phyloP scores from a whole-genome alignment of 805 yeast genomes.

The Candida koratica region DNA sequence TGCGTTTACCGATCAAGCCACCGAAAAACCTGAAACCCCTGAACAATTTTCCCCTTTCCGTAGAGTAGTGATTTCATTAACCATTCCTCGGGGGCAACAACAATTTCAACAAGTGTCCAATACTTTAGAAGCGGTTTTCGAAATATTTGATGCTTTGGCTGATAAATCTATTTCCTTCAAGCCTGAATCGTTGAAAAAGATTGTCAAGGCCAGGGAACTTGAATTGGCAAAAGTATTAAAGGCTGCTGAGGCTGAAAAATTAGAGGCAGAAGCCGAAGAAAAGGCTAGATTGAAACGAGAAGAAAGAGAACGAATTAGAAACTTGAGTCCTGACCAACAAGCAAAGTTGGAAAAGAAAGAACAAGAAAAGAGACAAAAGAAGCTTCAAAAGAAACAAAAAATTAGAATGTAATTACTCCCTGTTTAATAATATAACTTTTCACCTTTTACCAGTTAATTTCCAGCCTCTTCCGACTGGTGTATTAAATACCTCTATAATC shows the following conservation, averaged over 20 bases:
- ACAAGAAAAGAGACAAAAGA: slow-evolving; percentile 76
- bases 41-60: slow-evolving; percentile 53
- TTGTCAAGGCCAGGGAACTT: slow-evolving; percentile 69
- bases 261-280: slow-evolving; percentile 66
- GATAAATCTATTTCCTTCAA: slow-evolving; percentile 51
- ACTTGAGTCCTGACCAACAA: slow-evolving; percentile 72
- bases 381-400: slow-evolving; percentile 61
- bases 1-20: slow-evolving; percentile 80
- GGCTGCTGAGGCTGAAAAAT: slow-evolving; percentile 57
- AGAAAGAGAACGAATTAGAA: slow-evolving; percentile 54
- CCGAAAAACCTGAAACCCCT: slow-evolving; percentile 61
- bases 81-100: slow-evolving; percentile 45
- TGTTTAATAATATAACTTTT: too few species aligned
- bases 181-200: slow-evolving; percentile 72
- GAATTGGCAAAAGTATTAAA: slow-evolving; percentile 71
- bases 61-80: slow-evolving; percentile 52
- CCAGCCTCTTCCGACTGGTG: slow-evolving; percentile 59
- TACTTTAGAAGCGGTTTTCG: slow-evolving; percentile 53
- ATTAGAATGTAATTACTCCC: slow-evolving; percentile 30
- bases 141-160: slow-evolving; percentile 56
- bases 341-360: slow-evolving; percentile 74
- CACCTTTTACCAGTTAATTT: slow-evolving; percentile 47
- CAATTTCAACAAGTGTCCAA: slow-evolving; percentile 49
- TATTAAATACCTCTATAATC: slow-evolving; percentile 46
- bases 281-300: slow-evolving; percentile 66